Base-by-base conservation (phyloP, 2,329 filamentous ascomycete genomes). In the Cladosporium sphaerospermum region DNA sequence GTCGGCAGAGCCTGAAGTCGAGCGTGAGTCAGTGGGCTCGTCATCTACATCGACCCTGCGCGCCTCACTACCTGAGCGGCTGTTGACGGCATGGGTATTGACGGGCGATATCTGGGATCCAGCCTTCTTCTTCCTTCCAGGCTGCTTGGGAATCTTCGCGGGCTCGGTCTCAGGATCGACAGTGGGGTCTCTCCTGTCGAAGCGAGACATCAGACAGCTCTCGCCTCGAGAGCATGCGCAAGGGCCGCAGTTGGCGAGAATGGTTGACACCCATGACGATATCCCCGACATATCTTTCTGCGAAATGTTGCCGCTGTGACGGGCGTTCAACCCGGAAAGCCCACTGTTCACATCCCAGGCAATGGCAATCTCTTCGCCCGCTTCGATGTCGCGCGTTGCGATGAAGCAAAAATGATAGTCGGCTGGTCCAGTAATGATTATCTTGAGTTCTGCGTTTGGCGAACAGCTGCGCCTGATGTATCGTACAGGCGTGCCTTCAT, bases 391-490 rank as follows among this genome's bases (percentile, higher is more conserved):
- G 50, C 86, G 81, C 61, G 88, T 88, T 62, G 89, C 90, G 55
- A 96, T 83, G 58, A 96, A 85, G 81, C 92, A 96, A 69, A 97
- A 96, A 66, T 93, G 89, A 65, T 92, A 95, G 59, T 92, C 85
- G 1, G 83, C 84, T 3, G 80, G 79, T 44, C 83, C 84, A 1
- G 88, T 88, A 45, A 96, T 81, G 59, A 90, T 88, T 0, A 91
- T 95, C 66, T 93, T 91, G 62, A 97, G 76, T 32, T 81, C 79
- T n/a, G 93, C 83, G 64, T 97, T 99, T 1, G 93, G 89, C 56
- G 82, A 83, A 73, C 93, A 99, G 63, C 93, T 97, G 59, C 92
- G 83, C 53, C 93, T 83, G n/a, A 95, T 84, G 66, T 93, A 96
- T 42, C 93, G 87, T 54, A 93, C 84, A 34, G 83, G 75, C 4